Evolutionary conservation across 1,139 yeast species (phyloP).

Genomic region (Taphrina flavorubra): DNA sequence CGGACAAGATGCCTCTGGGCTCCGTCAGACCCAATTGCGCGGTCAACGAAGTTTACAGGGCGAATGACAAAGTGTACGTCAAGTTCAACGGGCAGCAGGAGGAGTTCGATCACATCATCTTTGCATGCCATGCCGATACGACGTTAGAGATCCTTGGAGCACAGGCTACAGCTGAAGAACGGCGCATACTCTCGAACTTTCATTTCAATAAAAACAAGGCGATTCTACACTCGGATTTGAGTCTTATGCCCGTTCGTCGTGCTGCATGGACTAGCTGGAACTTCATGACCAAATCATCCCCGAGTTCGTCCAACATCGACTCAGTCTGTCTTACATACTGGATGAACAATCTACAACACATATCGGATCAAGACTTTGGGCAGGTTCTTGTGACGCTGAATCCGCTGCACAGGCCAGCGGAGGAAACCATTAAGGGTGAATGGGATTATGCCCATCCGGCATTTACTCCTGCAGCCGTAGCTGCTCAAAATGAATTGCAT

Average conservation of each 20-base stretch:
- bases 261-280: conserved; percentile 40
- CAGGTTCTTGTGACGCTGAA: conserved; percentile 35
- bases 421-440: conserved; percentile 27
- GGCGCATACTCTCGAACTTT: conserved; percentile 19
- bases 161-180: conserved; percentile 31
- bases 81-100: conserved; percentile 35
- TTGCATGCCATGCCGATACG: conserved; percentile 39
- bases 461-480: conserved; percentile 35
- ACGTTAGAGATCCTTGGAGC: conserved; percentile 21
- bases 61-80: conserved; percentile 31
- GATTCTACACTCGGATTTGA: conserved; percentile 31
- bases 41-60: conserved; percentile 34
- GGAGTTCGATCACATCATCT: conserved; percentile 37
- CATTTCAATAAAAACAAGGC: conserved; percentile 34
- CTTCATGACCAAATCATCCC: conserved; percentile 31
- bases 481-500: conserved; percentile 30
- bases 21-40: conserved; percentile 29
- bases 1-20: conserved; percentile 39
- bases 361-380: conserved; percentile 29
- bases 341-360: conserved; percentile 37
- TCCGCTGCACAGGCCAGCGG: conserved; percentile 26
- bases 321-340: conserved; percentile 37
- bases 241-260: conserved; percentile 33
- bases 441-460: conserved; percentile 35
- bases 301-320: conserved; percentile 19